Percentiles rank a stretch among this genome's conserved stretches.
phyloP scores from a whole-genome alignment of 192 early-diverging fungal species.

The Dissophora globulifera region DNA sequence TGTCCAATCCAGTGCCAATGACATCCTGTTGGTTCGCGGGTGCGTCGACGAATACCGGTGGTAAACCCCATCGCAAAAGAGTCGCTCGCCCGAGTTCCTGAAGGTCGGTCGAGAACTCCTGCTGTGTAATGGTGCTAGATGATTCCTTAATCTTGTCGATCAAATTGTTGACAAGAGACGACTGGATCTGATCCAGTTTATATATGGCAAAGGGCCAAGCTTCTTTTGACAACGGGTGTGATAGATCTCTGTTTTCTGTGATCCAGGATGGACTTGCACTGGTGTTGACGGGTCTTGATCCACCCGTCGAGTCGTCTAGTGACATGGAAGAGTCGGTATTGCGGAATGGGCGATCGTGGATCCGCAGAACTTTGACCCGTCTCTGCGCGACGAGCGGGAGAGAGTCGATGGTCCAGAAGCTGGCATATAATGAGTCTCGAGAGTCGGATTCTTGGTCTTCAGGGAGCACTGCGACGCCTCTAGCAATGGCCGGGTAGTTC shows the following conservation, averaged over 20 bases:
- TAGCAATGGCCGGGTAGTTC: not conserved
- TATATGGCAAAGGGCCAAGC: not conserved
- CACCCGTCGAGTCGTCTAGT: conserved; percentile 9
- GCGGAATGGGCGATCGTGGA: not conserved
- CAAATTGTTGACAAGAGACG: not conserved
- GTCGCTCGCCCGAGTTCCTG: conserved; percentile 14
- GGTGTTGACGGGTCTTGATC: not conserved
- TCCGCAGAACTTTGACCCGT: conserved; percentile 5
- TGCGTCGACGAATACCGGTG: conserved; percentile 9
- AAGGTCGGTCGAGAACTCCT: conserved; percentile 14
- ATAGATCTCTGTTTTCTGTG: not conserved
- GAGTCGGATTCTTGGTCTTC: not conserved
- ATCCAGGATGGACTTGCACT: not conserved
- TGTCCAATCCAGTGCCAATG: conserved; percentile 25
- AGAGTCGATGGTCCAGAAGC: conserved; percentile 22
- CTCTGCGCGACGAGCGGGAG: not conserved
- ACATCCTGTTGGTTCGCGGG: conserved; percentile 32
- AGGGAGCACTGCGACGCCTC: not conserved
- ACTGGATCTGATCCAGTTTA: conserved; percentile 1
- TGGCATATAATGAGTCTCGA: not conserved
- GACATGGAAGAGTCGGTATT: not conserved
- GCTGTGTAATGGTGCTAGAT: not conserved
- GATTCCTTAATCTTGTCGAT: conserved; percentile 1
- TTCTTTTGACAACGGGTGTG: not conserved
- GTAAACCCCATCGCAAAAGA: conserved; percentile 12